These are phyloP conservation scores for Rosa rugosa DNA, from an alignment of 306 rosid species.

Conservation along the genomic window DNA sequence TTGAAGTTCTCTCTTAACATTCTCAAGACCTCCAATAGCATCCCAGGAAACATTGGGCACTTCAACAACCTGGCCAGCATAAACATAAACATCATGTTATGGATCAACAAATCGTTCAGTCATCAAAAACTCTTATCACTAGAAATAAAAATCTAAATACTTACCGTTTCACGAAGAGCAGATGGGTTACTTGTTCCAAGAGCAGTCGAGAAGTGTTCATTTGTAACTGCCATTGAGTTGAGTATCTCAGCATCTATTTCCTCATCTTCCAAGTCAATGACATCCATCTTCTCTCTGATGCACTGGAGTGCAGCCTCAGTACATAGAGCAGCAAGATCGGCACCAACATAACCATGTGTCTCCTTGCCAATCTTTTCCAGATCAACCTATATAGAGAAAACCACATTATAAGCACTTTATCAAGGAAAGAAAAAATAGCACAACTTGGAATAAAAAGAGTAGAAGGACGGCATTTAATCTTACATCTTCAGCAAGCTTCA, in stretches of 20 bases:
- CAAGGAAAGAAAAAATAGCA: not conserved
- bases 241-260: constrained; percentile 92
- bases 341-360: constrained; percentile 96
- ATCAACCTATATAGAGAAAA: constrained; percentile 63
- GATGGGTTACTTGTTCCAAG: constrained; percentile 98
- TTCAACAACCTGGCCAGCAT: constrained; percentile 74
- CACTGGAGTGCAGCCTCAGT: constrained; percentile 99
- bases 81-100: constrained; percentile 28
- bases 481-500: constrained; percentile 97
- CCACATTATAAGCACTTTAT: constrained; percentile 12
- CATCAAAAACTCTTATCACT: not conserved
- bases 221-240: constrained; percentile 96
- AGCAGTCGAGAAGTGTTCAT: constrained; percentile 92
- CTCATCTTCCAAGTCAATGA: constrained; percentile 94
- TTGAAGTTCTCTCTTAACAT: constrained; percentile 97
- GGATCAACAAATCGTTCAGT: not conserved
- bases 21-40: constrained; percentile 98
- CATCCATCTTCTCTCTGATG: constrained; percentile 95
- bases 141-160: constrained; percentile 19
- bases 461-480: constrained; percentile 15
- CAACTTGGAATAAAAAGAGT: not conserved
- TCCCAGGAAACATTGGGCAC: constrained; percentile 94
- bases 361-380: constrained; percentile 84
- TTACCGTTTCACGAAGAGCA: constrained; percentile 95
- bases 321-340: constrained; percentile 93